Percentiles rank a stretch among this genome's conserved stretches.
Evolutionary conservation across 2,329 filamentous ascomycete genomes (phyloP).

Genomic region (Penicillium paneum): DNA sequence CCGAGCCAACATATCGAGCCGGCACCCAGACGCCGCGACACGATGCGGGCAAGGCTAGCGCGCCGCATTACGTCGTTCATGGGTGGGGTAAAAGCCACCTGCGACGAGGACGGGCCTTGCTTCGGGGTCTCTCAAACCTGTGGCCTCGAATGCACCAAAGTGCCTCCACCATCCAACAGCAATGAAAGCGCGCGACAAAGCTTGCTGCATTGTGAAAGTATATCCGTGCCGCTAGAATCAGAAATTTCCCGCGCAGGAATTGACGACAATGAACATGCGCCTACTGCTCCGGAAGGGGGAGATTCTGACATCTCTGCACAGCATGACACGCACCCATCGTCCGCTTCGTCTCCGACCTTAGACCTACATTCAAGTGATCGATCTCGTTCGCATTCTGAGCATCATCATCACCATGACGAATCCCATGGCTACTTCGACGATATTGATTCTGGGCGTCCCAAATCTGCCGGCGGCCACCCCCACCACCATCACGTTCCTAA

Average conservation of each 20-base stretch:
- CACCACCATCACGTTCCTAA: slow-evolving; percentile 95
- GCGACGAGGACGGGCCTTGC: slow-evolving; percentile 58
- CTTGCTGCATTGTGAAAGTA: slow-evolving; percentile 16
- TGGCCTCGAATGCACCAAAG: slow-evolving; percentile 59
- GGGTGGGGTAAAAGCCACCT: slow-evolving; percentile 48
- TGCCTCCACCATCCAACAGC: slow-evolving; percentile 21
- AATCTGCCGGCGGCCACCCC: slow-evolving; percentile 33
- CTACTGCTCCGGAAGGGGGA: slow-evolving; percentile 4
- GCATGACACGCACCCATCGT: slow-evolving; percentile 4
- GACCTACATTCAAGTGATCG: slow-evolving; percentile 1
- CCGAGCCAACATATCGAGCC: slow-evolving; percentile 10
- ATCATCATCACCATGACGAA: background rate
- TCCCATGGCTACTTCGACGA: slow-evolving; percentile 12
- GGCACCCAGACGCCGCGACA: slow-evolving; percentile 21
- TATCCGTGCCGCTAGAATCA: slow-evolving; percentile 18
- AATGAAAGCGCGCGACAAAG: slow-evolving; percentile 17
- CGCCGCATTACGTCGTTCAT: slow-evolving; percentile 51
- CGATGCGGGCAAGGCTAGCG: slow-evolving; percentile 36
- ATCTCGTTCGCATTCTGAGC: background rate
- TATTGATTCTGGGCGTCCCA: slow-evolving; percentile 5
- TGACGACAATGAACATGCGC: slow-evolving; percentile 2
- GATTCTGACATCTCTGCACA: slow-evolving; percentile 18
- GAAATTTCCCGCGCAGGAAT: slow-evolving; percentile 7
- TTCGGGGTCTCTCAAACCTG: slow-evolving; percentile 62
- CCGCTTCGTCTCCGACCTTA: slow-evolving; percentile 10